A percentile compares a stretch with the other conserved stretches of the same genome.
phyloP scores from a whole-genome alignment of 2,329 filamentous ascomycete species.

The Lecanicillium sp. region DNA sequence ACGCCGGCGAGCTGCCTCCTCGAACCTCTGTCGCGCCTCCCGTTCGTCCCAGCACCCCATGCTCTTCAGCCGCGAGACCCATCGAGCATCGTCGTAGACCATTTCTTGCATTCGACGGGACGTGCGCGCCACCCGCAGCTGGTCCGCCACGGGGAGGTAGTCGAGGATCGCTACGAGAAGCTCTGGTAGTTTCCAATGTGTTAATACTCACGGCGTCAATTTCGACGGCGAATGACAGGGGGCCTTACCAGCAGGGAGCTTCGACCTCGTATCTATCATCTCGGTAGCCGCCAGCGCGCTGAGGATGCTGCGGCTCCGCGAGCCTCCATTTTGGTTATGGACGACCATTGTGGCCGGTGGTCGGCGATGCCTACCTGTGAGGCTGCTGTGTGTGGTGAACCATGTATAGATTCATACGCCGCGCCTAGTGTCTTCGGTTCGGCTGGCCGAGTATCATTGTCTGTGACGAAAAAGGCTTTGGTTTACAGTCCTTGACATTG shows the following conservation, averaged over 20 bases:
- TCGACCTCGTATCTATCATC: constrained; percentile 70
- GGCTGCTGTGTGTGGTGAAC: not conserved
- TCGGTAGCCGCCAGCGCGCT: constrained; percentile 71
- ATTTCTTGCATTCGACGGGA: constrained; percentile 90
- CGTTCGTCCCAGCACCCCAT: constrained; percentile 91
- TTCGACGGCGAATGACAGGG: not conserved
- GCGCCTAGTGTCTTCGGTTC: too few species aligned
- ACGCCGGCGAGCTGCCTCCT: constrained; percentile 57
- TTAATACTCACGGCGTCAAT: not conserved
- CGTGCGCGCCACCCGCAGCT: constrained; percentile 75
- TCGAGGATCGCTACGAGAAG: constrained; percentile 84
- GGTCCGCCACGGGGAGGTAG: constrained; percentile 77
- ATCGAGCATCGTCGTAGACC: constrained; percentile 96
- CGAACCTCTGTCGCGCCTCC: constrained; percentile 74
- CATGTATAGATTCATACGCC: not conserved
- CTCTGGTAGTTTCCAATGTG: constrained; percentile 43
- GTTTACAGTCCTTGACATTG: not conserved
- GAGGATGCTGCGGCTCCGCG: constrained; percentile 51
- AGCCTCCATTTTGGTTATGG: constrained; percentile 31
- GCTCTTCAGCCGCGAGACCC: constrained; percentile 76
- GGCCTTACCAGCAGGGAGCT: constrained; percentile 75
- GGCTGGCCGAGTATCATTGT: too few species aligned
- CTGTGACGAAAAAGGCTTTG: too few species aligned
- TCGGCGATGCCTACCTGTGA: not conserved
- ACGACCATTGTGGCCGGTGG: constrained; percentile 29